phyloP scores from a whole-genome alignment of 2,329 filamentous ascomycete genomes.

The Paraphoma sp. region DNA sequence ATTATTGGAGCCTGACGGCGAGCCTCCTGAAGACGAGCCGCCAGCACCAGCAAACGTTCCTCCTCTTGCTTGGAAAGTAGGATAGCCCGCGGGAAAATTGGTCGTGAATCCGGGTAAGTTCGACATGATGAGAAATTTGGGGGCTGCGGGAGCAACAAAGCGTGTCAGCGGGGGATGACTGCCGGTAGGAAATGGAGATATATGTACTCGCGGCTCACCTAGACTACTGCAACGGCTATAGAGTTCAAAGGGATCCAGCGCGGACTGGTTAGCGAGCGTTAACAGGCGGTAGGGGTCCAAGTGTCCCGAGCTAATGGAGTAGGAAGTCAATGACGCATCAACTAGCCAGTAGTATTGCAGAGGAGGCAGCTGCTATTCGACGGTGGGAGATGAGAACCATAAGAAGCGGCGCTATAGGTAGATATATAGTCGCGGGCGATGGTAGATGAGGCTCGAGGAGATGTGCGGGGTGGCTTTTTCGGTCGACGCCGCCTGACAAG shows the following conservation, averaged over 20 bases:
- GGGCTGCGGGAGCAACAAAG: slow-evolving; percentile 35
- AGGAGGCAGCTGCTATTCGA: slow-evolving; percentile 16
- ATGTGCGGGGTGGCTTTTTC: slow-evolving; percentile 33
- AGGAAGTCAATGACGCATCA: slow-evolving; percentile 25
- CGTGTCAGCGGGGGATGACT: slow-evolving; percentile 29
- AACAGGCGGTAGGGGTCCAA: slow-evolving; percentile 13
- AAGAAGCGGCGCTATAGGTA: slow-evolving; percentile 17
- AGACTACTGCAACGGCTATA: slow-evolving; percentile 17
- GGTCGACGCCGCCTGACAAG: slow-evolving; percentile 36
- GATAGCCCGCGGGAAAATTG: slow-evolving; percentile 42
- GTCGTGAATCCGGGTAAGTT: slow-evolving; percentile 39
- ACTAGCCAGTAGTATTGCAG: neutral
- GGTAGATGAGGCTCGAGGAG: slow-evolving; percentile 17
- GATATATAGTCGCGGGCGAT: slow-evolving; percentile 34
- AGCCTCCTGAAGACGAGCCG: slow-evolving; percentile 31
- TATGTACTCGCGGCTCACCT: slow-evolving; percentile 29
- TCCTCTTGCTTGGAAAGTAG: slow-evolving; percentile 34
- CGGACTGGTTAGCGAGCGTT: slow-evolving; percentile 6
- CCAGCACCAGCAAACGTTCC: slow-evolving; percentile 33
- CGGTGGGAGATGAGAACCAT: slow-evolving; percentile 14
- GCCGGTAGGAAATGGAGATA: slow-evolving; percentile 21
- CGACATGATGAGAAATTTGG: slow-evolving; percentile 25
- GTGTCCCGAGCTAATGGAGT: slow-evolving; percentile 18
- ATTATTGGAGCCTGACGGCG: slow-evolving; percentile 26
- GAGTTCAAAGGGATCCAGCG: slow-evolving; percentile 7